These are phyloP conservation scores for Plantago coronopus DNA, from an alignment of 305 asterid genomes.

Conservation along the genomic window DNA sequence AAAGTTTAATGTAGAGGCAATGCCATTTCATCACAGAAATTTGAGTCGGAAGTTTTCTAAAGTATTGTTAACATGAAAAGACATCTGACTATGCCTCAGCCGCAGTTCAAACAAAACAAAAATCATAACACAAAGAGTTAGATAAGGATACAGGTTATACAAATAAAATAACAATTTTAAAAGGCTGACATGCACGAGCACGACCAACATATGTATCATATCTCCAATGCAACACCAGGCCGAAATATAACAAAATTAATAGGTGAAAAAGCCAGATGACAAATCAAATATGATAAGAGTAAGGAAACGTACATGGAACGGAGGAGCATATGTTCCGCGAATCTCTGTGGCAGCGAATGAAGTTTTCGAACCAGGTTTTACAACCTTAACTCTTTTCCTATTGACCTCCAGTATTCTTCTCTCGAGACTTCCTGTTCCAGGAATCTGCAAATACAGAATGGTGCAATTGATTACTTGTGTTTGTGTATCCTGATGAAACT, in stretches of 20 bases:
- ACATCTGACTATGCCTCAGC: not conserved
- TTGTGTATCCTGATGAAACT: conserved; percentile 12
- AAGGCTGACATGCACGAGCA: not conserved
- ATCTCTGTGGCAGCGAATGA: conserved; percentile 89
- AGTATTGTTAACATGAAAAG: not conserved
- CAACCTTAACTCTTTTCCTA: conserved; percentile 79
- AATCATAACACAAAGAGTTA: too few species aligned
- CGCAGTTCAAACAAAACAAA: too few species aligned
- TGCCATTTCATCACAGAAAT: not conserved
- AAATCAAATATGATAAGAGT: not conserved
- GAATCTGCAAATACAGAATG: conserved; percentile 44
- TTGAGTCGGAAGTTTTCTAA: not conserved
- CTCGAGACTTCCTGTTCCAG: conserved; percentile 77
- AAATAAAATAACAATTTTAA: not conserved
- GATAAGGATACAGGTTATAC: too few species aligned
- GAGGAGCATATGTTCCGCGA: conserved; percentile 88
- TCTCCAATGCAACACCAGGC: not conserved
- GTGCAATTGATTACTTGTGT: conserved; percentile 8
- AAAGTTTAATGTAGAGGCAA: not conserved
- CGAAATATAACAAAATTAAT: not conserved
- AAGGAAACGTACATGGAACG: conserved; percentile 75
- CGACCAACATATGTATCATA: not conserved
- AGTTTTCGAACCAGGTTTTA: conserved; percentile 94
- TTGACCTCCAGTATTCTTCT: conserved; percentile 89
- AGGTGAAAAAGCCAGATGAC: not conserved